These are phyloP conservation scores for Rosa multiflora DNA, from an alignment of 306 rosid species.

Conservation along the genomic window DNA sequence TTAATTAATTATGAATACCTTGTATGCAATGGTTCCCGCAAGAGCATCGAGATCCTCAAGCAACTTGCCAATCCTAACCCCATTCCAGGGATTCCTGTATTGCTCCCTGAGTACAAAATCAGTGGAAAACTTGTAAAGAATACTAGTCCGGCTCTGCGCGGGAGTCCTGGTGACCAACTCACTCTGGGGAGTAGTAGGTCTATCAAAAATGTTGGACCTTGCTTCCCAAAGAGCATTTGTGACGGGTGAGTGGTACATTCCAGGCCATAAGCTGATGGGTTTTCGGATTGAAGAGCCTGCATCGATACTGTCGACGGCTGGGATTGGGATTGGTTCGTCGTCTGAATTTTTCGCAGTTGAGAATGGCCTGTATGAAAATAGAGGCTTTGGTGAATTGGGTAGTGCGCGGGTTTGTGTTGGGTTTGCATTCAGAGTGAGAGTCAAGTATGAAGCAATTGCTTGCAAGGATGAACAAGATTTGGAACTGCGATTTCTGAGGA, in stretches of 20 bases:
- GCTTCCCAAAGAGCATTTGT: constrained; percentile 92
- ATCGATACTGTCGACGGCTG: constrained; percentile 39
- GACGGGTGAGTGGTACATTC: constrained; percentile 73
- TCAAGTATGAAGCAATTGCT: neutral
- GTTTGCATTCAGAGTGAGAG: neutral
- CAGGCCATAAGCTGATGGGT: constrained; percentile 70
- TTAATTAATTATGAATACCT: constrained; percentile 30
- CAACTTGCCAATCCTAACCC: constrained; percentile 69
- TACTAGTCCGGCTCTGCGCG: constrained; percentile 52
- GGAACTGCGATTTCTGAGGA: constrained; percentile 4
- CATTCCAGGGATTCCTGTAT: constrained; percentile 83
- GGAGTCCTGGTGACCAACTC: constrained; percentile 44
- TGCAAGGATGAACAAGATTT: neutral
- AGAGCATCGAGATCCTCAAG: constrained; percentile 90
- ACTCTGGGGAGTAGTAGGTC: constrained; percentile 19
- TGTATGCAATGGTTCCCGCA: constrained; percentile 80
- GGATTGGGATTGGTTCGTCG: constrained; percentile 8
- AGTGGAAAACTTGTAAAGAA: constrained; percentile 64
- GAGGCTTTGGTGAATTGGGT: constrained; percentile 1
- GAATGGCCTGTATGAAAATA: neutral
- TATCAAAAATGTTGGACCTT: constrained; percentile 53
- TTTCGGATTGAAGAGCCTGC: constrained; percentile 69
- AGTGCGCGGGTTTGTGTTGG: neutral
- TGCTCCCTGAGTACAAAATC: constrained; percentile 73
- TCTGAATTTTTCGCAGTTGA: neutral